These are phyloP conservation scores for Fusarium sp. DNA, from an alignment of 2,329 filamentous ascomycete species.

Conservation along the genomic window DNA sequence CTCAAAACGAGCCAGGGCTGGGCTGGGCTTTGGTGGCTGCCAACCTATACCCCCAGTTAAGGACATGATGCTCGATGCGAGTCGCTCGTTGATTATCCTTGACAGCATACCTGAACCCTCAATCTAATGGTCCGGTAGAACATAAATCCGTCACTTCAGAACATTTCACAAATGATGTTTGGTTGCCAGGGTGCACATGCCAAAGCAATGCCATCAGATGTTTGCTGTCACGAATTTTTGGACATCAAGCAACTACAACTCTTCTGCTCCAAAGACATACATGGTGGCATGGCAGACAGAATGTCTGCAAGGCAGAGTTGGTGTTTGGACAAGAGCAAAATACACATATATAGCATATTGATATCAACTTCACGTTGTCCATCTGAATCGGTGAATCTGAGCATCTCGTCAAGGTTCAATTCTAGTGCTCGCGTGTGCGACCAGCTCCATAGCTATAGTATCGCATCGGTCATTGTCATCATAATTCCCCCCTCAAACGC, in stretches of 20 bases:
- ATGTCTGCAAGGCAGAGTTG: background rate
- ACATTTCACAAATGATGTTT: too few relatives aligned
- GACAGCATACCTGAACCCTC: background rate
- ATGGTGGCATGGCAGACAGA: background rate
- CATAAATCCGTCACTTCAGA: background rate
- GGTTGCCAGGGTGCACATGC: too few relatives aligned
- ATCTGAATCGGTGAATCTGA: conserved; percentile 29
- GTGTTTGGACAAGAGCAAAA: background rate
- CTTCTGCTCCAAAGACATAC: too few relatives aligned
- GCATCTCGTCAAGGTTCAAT: conserved; percentile 48
- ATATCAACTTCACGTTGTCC: background rate
- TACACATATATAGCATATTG: background rate
- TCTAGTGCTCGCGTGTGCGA: conserved; percentile 48
- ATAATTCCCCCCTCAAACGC: conserved; percentile 48
- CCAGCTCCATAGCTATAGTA: conserved; percentile 44
- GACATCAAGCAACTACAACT: too few relatives aligned
- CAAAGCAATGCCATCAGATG: too few relatives aligned
- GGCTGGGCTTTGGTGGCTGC: background rate
- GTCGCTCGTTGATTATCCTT: background rate
- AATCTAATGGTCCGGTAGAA: background rate
- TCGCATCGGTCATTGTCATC: conserved; percentile 51
- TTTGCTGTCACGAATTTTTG: too few relatives aligned
- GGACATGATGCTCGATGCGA: background rate
- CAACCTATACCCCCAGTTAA: background rate
- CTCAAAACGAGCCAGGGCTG: background rate